Base-by-base conservation (phyloP, 2,329 filamentous ascomycete species). In the Apiospora aurea region DNA sequence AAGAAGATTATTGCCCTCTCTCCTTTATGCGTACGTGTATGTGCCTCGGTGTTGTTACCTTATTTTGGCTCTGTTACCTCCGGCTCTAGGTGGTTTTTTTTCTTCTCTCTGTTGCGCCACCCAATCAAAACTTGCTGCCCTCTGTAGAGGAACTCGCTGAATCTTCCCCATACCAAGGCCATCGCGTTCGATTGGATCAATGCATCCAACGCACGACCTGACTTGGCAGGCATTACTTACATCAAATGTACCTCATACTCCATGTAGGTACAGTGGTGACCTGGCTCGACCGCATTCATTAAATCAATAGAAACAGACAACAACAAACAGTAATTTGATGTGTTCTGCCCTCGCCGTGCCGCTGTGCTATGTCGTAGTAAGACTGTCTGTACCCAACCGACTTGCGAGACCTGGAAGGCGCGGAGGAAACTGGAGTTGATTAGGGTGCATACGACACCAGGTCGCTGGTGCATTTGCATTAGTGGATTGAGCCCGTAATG, bases 401-500 rank as follows among this genome's bases (percentile, higher is more conserved):
- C 26, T 61, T 21, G 16, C 44, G 16, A 46, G 46, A n/a, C 18
- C 44, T 18, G 34, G 57, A 34, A 6, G 6, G 5, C 34, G 34
- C 34, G 34, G 34, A 38, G 29, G 29, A 16, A 18, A 57, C 51
- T 61, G 29, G 29, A 38, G 53, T 61, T 38, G 29, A 61, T 61
- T 61, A 61, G 21, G 1, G 29, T 38, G 53, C 53, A 61, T 61
- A 61, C 53, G 29, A 29, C 29, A 29, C 53, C 53, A 61, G 53
- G 53, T 61, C 53, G 26, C 18, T 61, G 53, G 53, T 38, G 53
- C 53, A 26, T 53, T 53, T 26, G n/a, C 13, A 11, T 64, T 41
- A 10, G 57, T 64, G 57, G 57, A 41, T 64, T 64, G 57, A 64
- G 57, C 29, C 29, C 34, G 57, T 64, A 64, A 41, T 64, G 57